Conservation (phyloP, 2,329 filamentous ascomycete genomes). For the Bimuria novae-zelandiae region DNA sequence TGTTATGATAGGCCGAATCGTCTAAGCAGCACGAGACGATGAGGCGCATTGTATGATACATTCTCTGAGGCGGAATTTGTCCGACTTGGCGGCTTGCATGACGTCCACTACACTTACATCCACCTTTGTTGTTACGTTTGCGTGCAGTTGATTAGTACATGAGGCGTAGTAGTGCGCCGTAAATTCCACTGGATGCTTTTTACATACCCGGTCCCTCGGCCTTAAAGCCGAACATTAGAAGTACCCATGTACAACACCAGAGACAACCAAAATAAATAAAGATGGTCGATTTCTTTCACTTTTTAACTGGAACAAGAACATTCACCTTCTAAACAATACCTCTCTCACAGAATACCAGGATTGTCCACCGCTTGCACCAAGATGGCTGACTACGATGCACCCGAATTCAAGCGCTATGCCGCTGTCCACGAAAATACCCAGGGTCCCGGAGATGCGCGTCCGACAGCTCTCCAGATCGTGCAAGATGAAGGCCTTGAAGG, state of each 20-base stretch:
- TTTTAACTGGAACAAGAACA: no score
- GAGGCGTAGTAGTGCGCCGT: neutral
- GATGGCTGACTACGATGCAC: slow-evolving; percentile 9
- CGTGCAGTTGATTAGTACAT: no score
- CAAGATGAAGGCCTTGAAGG: slow-evolving; percentile 39
- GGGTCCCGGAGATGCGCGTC: slow-evolving; percentile 47
- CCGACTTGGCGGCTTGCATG: neutral
- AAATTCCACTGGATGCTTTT: neutral
- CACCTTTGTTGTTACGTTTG: no score
- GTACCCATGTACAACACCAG: neutral
- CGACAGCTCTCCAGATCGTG: slow-evolving; percentile 47
- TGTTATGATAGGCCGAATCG: no score
- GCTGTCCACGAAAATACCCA: slow-evolving; percentile 13
- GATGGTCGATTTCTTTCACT: no score
- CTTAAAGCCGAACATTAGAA: neutral
- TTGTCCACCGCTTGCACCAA: neutral
- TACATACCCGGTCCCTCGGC: neutral
- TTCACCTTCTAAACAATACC: neutral
- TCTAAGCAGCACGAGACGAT: no score
- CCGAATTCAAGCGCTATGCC: slow-evolving; percentile 21
- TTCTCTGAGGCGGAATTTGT: neutral
- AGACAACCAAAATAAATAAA: neutral
- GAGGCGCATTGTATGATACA: neutral
- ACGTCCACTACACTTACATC: neutral
- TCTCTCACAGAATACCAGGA: neutral